phyloP scores from a whole-genome alignment of 2,329 filamentous ascomycete genomes.

The Aspergillus ruber region DNA sequence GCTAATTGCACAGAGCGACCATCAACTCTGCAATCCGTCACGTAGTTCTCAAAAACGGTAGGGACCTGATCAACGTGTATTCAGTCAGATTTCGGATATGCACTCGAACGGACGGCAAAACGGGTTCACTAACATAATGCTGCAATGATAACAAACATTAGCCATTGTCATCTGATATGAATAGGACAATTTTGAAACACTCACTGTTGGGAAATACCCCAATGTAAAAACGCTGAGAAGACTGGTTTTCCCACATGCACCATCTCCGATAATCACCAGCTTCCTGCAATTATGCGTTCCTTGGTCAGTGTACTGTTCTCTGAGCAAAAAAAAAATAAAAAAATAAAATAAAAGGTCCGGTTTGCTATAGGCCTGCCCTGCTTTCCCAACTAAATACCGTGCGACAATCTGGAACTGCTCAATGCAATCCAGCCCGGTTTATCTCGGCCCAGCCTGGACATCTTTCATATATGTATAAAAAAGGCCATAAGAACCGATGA shows the following conservation, averaged over 20 bases:
- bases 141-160: constrained; percentile 16
- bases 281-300: constrained; percentile 54
- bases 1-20: constrained; percentile 98
- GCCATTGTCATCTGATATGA: constrained; percentile 3
- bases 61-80: constrained; percentile 57
- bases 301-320: not conserved
- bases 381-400: not conserved
- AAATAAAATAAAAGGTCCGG: no score
- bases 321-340: not conserved
- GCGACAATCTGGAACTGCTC: not conserved
- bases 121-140: constrained; percentile 39
- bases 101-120: not conserved
- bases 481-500: not conserved
- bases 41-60: constrained; percentile 98
- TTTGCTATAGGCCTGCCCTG: not conserved
- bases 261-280: constrained; percentile 92
- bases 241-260: constrained; percentile 97
- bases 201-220: constrained; percentile 93
- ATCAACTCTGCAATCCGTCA: constrained; percentile 96
- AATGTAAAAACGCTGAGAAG: constrained; percentile 95
- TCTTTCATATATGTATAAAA: not conserved
- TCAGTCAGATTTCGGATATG: constrained; percentile 6
- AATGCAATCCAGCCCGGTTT: not conserved
- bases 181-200: constrained; percentile 34
- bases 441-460: not conserved